Evolutionary conservation across 2,329 filamentous ascomycete species (phyloP), one percentile per base, ranked within the genome.

Genomic region (Sphaerulina vaccinii): DNA sequence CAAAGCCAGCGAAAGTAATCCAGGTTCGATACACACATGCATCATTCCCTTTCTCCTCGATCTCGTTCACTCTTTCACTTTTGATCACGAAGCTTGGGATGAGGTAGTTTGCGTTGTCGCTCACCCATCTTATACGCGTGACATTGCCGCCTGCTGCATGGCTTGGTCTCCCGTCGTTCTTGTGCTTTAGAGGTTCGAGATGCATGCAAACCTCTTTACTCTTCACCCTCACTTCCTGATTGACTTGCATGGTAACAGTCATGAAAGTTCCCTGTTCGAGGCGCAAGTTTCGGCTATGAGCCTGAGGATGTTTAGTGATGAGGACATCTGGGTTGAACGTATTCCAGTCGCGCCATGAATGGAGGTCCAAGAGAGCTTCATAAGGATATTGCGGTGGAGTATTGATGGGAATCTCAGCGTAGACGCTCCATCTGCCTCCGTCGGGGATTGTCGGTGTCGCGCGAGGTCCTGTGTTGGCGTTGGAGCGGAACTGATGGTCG

Each of bases 331-430:
- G 70, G 5, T 74, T 66, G 60, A 77, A 78, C 5, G 66, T 65
- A 57, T 77, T 78, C 76, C 76, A 79, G 40, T 69, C 59, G 18
- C 70, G 67, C 71, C 72, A 78, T 44, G 70, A 73, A 18, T 73
- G 70, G 22, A 73, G 73, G 60, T 77, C 68, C 42, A 72, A 67
- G 3, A 78, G 62, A 7, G 69, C 67, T 19, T 71, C 64, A 68
- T 74, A 76, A 53, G 77, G 71, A n/a, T 67, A 60, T 18, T 68
- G 56, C 2, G 73, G 65, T 7, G 73, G 68, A 1, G 74, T 74
- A 37, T 65, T 59, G 62, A 77, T 75, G 24, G 61, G 56, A 38
- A 61, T 68, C 45, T 69, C 57, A 33, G 60, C 61, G 51, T 65
- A 67, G 24, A 66, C 56, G 51, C 63, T 66, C 55, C 67, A 71